Conservation (phyloP, 2,329 filamentous ascomycete species). For the Cyanodermella asteris region DNA sequence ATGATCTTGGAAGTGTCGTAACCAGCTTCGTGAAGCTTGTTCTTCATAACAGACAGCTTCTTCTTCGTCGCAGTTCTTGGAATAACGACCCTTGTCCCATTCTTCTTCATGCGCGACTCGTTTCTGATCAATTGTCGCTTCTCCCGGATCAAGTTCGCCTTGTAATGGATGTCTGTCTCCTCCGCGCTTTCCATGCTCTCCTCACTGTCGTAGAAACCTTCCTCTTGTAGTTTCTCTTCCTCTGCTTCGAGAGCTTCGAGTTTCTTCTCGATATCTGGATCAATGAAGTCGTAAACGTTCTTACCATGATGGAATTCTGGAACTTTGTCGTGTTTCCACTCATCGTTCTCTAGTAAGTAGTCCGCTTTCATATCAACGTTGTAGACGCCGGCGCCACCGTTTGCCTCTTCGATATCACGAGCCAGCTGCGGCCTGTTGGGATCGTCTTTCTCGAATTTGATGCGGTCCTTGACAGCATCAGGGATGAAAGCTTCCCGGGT, state of each 20-base stretch:
- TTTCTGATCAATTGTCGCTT: constrained; percentile 85
- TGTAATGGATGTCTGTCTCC: constrained; percentile 67
- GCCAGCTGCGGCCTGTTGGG: constrained; percentile 63
- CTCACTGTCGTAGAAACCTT: constrained; percentile 85
- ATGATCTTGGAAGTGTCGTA: constrained; percentile 59
- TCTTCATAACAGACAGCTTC: constrained; percentile 69
- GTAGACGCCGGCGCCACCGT: constrained; percentile 88
- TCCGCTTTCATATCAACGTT: constrained; percentile 80
- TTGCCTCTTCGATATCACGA: constrained; percentile 72
- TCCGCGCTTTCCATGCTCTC: constrained; percentile 68
- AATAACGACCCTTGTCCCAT: constrained; percentile 93
- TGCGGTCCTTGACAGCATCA: constrained; percentile 54
- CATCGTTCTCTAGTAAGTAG: constrained; percentile 66
- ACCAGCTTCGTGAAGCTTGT: constrained; percentile 63
- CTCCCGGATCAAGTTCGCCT: constrained; percentile 87
- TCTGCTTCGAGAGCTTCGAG: constrained; percentile 82
- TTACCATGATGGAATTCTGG: constrained; percentile 87
- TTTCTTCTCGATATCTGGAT: constrained; percentile 89
- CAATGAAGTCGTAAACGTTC: constrained; percentile 94
- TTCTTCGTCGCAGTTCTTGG: constrained; percentile 64
- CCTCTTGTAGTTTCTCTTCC: constrained; percentile 74
- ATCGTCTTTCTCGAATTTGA: constrained; percentile 80
- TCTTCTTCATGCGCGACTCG: constrained; percentile 84
- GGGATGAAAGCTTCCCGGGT: constrained; percentile 70
- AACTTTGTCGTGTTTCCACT: constrained; percentile 92